These are phyloP conservation scores for Mollisiaceae sp. DNA, from an alignment of 2,329 filamentous ascomycete species.

Conservation along the genomic window DNA sequence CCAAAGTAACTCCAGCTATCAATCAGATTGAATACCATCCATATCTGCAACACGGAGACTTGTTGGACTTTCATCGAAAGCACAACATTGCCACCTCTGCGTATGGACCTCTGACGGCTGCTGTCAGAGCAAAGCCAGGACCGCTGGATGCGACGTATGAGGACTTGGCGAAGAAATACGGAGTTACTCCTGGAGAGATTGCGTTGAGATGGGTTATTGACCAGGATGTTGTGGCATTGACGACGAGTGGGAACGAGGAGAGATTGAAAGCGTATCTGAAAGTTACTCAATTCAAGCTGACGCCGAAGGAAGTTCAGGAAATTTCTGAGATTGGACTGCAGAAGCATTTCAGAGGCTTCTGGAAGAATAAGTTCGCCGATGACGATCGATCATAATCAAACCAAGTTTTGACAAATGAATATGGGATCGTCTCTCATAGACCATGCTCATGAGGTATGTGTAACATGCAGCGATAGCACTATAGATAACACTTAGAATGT, in stretches of 20 bases:
- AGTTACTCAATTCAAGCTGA: slow-evolving; percentile 61
- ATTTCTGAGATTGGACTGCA: slow-evolving; percentile 60
- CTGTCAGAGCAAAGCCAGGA: slow-evolving; percentile 55
- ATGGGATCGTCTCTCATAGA: too few relatives aligned
- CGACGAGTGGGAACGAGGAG: slow-evolving; percentile 63
- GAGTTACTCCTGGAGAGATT: slow-evolving; percentile 59
- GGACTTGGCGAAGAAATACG: slow-evolving; percentile 61
- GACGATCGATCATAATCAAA: slow-evolving; percentile 53
- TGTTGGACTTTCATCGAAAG: slow-evolving; percentile 62
- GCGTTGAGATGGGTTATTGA: slow-evolving; percentile 66
- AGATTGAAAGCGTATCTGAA: slow-evolving; percentile 61
- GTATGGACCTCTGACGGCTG: slow-evolving; percentile 60
- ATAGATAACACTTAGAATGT: neutral
- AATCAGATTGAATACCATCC: slow-evolving; percentile 87
- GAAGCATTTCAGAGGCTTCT: slow-evolving; percentile 68
- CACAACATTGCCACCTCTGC: slow-evolving; percentile 61
- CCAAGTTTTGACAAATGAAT: too few relatives aligned
- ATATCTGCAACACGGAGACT: slow-evolving; percentile 68
- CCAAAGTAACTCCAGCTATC: slow-evolving; percentile 66
- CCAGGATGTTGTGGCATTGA: slow-evolving; percentile 62
- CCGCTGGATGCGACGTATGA: slow-evolving; percentile 59
- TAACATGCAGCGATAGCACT: neutral
- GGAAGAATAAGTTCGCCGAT: slow-evolving; percentile 55
- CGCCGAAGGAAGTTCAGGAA: slow-evolving; percentile 60
- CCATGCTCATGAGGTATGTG: neutral